A percentile compares a stretch with the other conserved stretches of the same genome.
These are phyloP conservation scores for Aspergillus niger DNA, from an alignment of 2,329 filamentous ascomycete species.

Conservation along the genomic window DNA sequence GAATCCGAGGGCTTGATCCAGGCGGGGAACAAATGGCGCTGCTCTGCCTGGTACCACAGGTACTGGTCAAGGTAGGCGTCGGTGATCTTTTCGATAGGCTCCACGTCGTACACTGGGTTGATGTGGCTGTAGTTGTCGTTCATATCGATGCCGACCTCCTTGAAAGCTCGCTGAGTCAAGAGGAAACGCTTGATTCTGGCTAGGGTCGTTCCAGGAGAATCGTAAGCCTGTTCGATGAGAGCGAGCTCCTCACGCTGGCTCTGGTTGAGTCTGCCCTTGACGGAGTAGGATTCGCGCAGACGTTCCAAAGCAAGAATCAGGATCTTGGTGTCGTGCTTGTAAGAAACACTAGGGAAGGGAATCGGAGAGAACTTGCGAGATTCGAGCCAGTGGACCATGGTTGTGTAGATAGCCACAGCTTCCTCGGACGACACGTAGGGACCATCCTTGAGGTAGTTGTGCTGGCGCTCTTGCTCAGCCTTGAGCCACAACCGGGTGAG, in stretches of 20 bases:
- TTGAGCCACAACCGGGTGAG: constrained; percentile 96
- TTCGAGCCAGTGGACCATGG: constrained; percentile 97
- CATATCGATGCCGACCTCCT: constrained; percentile 99
- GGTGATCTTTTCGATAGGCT: constrained; percentile 99
- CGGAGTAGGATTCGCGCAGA: constrained; percentile 91
- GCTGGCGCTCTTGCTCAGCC: constrained; percentile 95
- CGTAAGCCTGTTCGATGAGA: constrained; percentile 96
- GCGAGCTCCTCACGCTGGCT: constrained; percentile 96
- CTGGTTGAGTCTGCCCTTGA: constrained; percentile 95
- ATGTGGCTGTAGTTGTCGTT: constrained; percentile 99
- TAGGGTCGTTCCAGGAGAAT: constrained; percentile 92
- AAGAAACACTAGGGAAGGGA: constrained; percentile 96
- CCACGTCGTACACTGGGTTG: constrained; percentile 98
- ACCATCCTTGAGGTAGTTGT: constrained; percentile 99
- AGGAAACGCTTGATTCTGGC: constrained; percentile 97
- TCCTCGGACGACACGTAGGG: constrained; percentile 98
- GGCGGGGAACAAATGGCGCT: constrained; percentile 91
- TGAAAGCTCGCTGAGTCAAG: constrained; percentile 95
- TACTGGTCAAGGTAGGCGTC: constrained; percentile 99
- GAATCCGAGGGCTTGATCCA: constrained; percentile 99
- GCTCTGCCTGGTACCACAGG: constrained; percentile 98
- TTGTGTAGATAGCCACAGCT: constrained; percentile 97
- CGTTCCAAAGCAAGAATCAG: constrained; percentile 92
- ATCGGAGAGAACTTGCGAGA: constrained; percentile 98
- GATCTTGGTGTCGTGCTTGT: constrained; percentile 99